Base-by-base conservation (phyloP, 129 eudicot genomes). In the Mikania micrantha region DNA sequence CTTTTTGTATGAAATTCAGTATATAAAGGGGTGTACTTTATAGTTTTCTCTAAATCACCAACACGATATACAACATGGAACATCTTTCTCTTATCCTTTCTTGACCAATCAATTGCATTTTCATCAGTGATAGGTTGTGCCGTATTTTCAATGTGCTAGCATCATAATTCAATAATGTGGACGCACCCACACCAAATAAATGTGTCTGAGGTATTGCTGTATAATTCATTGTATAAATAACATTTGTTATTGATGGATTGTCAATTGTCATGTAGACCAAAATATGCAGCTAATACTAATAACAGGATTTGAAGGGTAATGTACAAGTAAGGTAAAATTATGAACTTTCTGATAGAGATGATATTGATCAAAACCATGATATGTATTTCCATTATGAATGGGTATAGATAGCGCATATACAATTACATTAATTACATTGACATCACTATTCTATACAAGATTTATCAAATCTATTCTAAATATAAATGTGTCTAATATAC, bases 1-100 rank as follows among this genome's bases (percentile, higher is more conserved):
- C 3, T 32, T 32, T 32, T 32, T 32, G 36, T 7, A 59, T 22
- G 17, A 16, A 71, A 36, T 12, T 7, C 20, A 12, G 5, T 13
- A 70, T 19, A 25, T 34, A 48, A 15, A 32, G 40, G 40, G 24
- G 10, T 22, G 35, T 87, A 91, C 98, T 91, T 85, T 75, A 85
- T 88, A 48, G 98, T 85, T 79, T 82, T 91, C 76, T 91, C 95
- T 78, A 91, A 54, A 81, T 91, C 83, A 40, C 96, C 98, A 44
- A 91, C 98, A 63, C 89, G 88, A 64, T 91, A 91, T 48, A 91
- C 98, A 74, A 77, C 96, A 80, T 88, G 98, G 11, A 91, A 84
- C 88, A 91, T 76, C 74, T 90, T 88, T 80, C 95, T 79, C 21
- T 88, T 91, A 74, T 91, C 98, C 13, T 82, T 84, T 45, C 74